Conservation (phyloP, 179 eudicot species). For the Actinidia arguta region DNA sequence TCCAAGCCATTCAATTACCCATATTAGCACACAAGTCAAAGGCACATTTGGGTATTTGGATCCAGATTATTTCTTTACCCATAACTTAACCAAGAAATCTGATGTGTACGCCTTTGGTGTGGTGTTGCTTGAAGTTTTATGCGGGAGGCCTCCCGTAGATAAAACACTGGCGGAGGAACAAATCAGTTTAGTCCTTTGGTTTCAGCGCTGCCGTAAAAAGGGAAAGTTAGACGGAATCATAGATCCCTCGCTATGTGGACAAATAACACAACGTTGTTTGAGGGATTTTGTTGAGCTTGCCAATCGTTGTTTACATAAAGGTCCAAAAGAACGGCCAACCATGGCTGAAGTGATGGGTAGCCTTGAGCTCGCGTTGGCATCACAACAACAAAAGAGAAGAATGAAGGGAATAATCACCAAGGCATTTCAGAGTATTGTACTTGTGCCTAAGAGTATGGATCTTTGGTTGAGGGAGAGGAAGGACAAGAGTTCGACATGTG, state of each 20-base stretch:
- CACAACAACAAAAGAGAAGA: neutral
- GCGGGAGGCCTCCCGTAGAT: neutral
- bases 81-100: neutral
- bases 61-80: neutral
- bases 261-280: neutral
- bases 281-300: neutral
- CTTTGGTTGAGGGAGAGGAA: neutral
- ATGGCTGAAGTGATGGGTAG: neutral
- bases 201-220: neutral
- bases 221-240: neutral
- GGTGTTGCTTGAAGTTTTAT: neutral
- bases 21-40: neutral
- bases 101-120: constrained; percentile 3
- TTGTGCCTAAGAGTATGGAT: neutral
- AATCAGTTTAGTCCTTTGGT: neutral
- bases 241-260: constrained; percentile 4
- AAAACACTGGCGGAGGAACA: neutral
- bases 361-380: neutral
- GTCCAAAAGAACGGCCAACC: neutral
- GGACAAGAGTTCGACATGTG: neutral
- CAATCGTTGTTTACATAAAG: neutral
- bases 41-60: constrained; percentile 2
- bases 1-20: neutral
- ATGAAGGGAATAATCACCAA: neutral
- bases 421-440: neutral